These are phyloP conservation scores for Trichoderma pleuroti DNA, from an alignment of 2,329 filamentous ascomycete genomes.

Conservation along the genomic window DNA sequence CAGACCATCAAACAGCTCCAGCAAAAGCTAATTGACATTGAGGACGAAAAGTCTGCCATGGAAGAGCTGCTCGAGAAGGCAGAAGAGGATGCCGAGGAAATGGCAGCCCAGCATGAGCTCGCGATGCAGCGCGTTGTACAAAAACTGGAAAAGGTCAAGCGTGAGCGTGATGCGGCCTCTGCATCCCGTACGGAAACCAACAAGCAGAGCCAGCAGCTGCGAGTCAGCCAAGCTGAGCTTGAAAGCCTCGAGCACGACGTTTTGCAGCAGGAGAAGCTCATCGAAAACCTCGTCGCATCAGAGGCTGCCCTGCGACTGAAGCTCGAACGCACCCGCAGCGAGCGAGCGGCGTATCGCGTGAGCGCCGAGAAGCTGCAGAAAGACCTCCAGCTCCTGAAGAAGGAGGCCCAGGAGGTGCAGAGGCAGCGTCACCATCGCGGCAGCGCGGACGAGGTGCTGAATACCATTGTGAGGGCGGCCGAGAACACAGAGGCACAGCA, in stretches of 20 bases:
- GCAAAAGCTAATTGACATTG: slow-evolving; percentile 52
- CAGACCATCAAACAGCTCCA: slow-evolving; percentile 48
- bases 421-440: slow-evolving; percentile 27
- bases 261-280: slow-evolving; percentile 62
- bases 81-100: slow-evolving; percentile 49
- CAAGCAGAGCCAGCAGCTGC: slow-evolving; percentile 58
- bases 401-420: slow-evolving; percentile 22
- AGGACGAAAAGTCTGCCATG: slow-evolving; percentile 41
- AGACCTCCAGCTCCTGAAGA: slow-evolving; percentile 47
- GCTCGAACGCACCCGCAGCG: slow-evolving; percentile 65
- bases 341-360: slow-evolving; percentile 55
- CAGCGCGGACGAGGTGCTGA: slow-evolving; percentile 44
- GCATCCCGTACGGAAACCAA: slow-evolving; percentile 39
- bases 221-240: slow-evolving; percentile 59
- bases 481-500: slow-evolving; percentile 66
- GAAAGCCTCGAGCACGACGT: slow-evolving; percentile 72
- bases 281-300: slow-evolving; percentile 54
- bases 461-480: slow-evolving; percentile 56
- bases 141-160: slow-evolving; percentile 50
- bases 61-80: slow-evolving; percentile 58
- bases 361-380: slow-evolving; percentile 53
- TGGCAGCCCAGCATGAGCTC: slow-evolving; percentile 41
- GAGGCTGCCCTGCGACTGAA: slow-evolving; percentile 62
- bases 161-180: slow-evolving; percentile 41
- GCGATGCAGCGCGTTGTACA: slow-evolving; percentile 43